These are phyloP conservation scores for Paxillus rubicundulus DNA, from an alignment of 768 basidiomycete genomes.

Conservation along the genomic window DNA sequence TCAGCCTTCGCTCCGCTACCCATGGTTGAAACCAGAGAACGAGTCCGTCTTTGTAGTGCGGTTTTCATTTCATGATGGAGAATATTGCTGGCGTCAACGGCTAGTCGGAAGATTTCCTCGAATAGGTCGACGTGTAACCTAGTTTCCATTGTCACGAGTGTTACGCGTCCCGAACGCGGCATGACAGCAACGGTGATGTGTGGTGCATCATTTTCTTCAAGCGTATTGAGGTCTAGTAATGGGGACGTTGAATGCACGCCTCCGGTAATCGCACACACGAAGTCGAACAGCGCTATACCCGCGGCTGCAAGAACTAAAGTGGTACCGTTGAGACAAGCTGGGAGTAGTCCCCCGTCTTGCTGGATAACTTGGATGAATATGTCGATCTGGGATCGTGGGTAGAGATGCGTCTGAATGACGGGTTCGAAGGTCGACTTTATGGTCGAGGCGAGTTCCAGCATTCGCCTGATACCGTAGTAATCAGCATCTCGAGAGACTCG, in stretches of 20 bases:
- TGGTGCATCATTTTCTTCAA: constrained; percentile 92
- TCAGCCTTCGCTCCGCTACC: constrained; percentile 41
- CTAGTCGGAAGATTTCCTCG: constrained; percentile 81
- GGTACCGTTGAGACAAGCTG: constrained; percentile 91
- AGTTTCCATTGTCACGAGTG: constrained; percentile 90
- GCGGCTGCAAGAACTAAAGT: constrained; percentile 89
- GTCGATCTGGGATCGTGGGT: constrained; percentile 93
- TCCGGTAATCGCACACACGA: constrained; percentile 85
- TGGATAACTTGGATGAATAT: constrained; percentile 91
- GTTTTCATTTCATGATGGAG: constrained; percentile 83
- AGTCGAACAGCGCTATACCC: constrained; percentile 88
- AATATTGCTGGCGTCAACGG: constrained; percentile 71
- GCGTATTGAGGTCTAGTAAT: constrained; percentile 80
- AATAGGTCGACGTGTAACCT: constrained; percentile 91
- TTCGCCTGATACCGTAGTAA: constrained; percentile 52
- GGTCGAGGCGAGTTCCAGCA: constrained; percentile 80
- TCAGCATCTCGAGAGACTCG: background rate
- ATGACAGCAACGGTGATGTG: constrained; percentile 86
- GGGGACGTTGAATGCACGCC: constrained; percentile 82
- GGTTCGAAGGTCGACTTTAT: constrained; percentile 97
- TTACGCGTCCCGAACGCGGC: constrained; percentile 82
- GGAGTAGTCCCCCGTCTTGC: constrained; percentile 89
- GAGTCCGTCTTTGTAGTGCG: constrained; percentile 64
- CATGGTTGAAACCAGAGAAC: constrained; percentile 60
- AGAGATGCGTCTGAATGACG: constrained; percentile 84